A percentile compares a stretch with the other conserved stretches of the same genome.
These are phyloP conservation scores for Candida golubevii DNA, from an alignment of 805 yeast species.

Conservation along the genomic window DNA sequence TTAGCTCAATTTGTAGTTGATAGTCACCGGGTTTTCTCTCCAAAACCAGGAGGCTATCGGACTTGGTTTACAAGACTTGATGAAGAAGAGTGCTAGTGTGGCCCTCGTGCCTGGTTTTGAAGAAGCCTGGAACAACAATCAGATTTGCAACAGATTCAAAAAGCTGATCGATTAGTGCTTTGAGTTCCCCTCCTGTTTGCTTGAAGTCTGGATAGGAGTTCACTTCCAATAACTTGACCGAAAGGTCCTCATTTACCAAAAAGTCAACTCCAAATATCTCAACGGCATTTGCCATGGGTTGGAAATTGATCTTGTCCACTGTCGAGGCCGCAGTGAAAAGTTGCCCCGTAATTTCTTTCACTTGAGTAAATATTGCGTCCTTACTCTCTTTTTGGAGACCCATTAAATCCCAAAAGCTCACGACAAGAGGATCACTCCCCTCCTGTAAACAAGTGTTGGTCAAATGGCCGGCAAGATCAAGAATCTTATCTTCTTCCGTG, in stretches of 20 bases:
- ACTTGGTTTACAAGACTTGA: conserved; percentile 2
- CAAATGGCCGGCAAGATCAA: conserved; percentile 67
- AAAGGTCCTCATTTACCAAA: conserved; percentile 53
- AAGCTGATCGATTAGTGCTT: conserved; percentile 58
- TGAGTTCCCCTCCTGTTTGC: conserved; percentile 83
- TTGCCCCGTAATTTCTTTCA: conserved; percentile 62
- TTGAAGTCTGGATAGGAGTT: conserved; percentile 96
- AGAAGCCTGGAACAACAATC: conserved; percentile 2
- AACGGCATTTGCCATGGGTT: conserved; percentile 72
- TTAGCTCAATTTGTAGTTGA: too few species aligned
- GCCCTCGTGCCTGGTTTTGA: neutral
- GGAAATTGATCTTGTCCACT: conserved; percentile 81
- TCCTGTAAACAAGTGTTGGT: conserved; percentile 92
- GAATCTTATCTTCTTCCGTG: conserved; percentile 24
- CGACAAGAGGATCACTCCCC: conserved; percentile 48
- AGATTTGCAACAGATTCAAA: conserved; percentile 50
- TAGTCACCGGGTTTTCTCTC: neutral
- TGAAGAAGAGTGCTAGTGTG: conserved; percentile 3
- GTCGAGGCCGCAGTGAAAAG: conserved; percentile 74
- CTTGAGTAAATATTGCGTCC: conserved; percentile 43
- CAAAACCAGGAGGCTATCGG: too few species aligned
- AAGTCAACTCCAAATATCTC: conserved; percentile 91
- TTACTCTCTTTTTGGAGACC: conserved; percentile 36
- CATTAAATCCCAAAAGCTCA: conserved; percentile 55
- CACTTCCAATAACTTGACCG: conserved; percentile 71